phyloP scores from a whole-genome alignment of 208 protist genomes.

The Crithidia fasciculata region DNA sequence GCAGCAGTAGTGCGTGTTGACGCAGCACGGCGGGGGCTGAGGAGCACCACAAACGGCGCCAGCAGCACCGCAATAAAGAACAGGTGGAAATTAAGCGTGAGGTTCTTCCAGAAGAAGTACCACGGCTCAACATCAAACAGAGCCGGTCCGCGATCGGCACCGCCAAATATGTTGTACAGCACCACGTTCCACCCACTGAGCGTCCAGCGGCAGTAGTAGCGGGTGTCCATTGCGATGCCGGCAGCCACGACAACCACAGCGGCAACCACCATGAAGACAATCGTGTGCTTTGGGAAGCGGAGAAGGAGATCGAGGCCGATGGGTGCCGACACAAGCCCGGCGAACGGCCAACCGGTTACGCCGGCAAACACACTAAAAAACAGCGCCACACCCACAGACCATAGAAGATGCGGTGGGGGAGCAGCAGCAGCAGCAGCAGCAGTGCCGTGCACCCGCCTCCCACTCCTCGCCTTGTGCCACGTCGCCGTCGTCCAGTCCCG shows the following conservation, averaged over 20 bases:
- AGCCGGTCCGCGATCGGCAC: constrained; percentile 63
- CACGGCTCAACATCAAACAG: constrained; percentile 94
- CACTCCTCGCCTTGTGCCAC: neutral
- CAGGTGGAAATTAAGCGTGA: constrained; percentile 95
- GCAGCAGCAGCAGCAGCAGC: too few relatives aligned
- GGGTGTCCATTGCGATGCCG: constrained; percentile 39
- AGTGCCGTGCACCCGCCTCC: too few relatives aligned
- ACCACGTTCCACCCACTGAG: constrained; percentile 67
- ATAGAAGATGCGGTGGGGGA: constrained; percentile 1
- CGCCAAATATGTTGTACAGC: constrained; percentile 66
- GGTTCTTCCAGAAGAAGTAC: constrained; percentile 93
- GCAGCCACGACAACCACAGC: constrained; percentile 25
- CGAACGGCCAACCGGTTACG: constrained; percentile 94
- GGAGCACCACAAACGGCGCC: constrained; percentile 48
- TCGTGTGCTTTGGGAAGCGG: constrained; percentile 37
- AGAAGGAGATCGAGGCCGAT: constrained; percentile 82
- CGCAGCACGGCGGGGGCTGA: constrained; percentile 1
- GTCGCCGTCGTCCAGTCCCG: constrained; percentile 1
- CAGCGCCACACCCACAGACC: constrained; percentile 38
- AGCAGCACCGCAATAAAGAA: constrained; percentile 70
- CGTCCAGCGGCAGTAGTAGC: constrained; percentile 57
- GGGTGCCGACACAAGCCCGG: constrained; percentile 72
- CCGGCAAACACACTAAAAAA: constrained; percentile 52
- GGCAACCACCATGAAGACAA: constrained; percentile 32
- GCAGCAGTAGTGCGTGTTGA: neutral